Evolutionary conservation across 306 rosid species (phyloP).

Genomic region (Sesbania bispinosa): DNA sequence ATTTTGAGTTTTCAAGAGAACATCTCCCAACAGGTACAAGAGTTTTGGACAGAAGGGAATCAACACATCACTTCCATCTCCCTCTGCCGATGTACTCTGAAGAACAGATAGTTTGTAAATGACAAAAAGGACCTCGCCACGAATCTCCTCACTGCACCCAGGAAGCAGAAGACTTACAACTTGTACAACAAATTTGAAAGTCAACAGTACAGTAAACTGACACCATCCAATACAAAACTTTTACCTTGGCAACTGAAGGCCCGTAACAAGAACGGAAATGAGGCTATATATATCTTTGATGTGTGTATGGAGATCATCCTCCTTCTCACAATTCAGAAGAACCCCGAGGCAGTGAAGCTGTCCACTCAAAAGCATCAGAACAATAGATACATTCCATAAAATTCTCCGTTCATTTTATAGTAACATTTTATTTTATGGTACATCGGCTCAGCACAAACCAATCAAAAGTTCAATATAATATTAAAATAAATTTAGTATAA

Average conservation of each 20-base stretch:
- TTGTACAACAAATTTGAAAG: not conserved
- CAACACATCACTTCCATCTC: conserved; percentile 56
- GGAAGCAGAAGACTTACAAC: conserved; percentile 3
- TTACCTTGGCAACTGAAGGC: conserved; percentile 91
- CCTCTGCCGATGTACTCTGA: conserved; percentile 44
- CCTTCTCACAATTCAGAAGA: conserved; percentile 62
- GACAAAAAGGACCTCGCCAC: conserved; percentile 83
- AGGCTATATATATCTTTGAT: conserved; percentile 55
- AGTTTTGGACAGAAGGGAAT: conserved; percentile 66
- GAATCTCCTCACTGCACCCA: conserved; percentile 74
- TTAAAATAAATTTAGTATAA: too few relatives aligned
- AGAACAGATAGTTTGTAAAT: conserved; percentile 64
- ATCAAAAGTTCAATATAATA: too few relatives aligned
- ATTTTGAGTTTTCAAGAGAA: conserved; percentile 73
- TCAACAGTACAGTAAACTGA: not conserved
- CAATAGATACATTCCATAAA: not conserved
- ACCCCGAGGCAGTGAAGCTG: conserved; percentile 88
- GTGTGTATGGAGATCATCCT: conserved; percentile 44
- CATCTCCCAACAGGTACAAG: conserved; percentile 64
- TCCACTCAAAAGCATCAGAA: conserved; percentile 27
- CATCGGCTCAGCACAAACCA: not conserved
- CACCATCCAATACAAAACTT: not conserved
- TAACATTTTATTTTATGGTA: not conserved
- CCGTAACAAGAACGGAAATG: conserved; percentile 63
- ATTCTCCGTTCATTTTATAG: not conserved